Evolutionary conservation across 2,329 filamentous ascomycete species (phyloP).

Genomic region (Teratosphaeria gauchensis): DNA sequence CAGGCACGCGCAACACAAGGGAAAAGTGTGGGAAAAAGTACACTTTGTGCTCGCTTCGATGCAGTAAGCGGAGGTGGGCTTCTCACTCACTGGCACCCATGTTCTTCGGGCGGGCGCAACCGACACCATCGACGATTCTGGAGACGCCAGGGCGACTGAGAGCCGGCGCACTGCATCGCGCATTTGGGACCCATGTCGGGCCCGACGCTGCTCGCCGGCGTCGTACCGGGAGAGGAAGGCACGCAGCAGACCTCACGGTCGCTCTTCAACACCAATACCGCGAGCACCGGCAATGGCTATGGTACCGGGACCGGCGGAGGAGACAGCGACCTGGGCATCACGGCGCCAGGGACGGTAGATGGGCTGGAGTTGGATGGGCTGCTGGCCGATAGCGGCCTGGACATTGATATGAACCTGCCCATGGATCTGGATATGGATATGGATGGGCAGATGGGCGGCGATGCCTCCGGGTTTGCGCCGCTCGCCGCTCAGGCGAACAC

Average conservation of each 20-base stretch:
- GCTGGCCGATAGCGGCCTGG: constrained; percentile 28
- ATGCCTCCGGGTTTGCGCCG: background rate
- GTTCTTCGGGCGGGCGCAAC: background rate
- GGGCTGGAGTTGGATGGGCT: constrained; percentile 15
- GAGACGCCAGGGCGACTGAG: background rate
- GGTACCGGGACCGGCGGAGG: background rate
- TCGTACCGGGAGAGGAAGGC: background rate
- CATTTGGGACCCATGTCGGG: background rate
- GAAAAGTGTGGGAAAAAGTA: background rate
- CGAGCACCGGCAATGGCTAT: background rate
- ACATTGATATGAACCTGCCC: constrained; percentile 37
- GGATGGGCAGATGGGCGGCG: constrained; percentile 3
- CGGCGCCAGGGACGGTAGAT: constrained; percentile 10
- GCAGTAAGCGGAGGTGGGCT: background rate
- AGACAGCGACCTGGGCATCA: background rate
- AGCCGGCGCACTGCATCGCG: background rate
- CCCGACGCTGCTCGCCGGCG: background rate
- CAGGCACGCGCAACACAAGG: background rate
- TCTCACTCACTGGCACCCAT: background rate
- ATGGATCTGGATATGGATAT: constrained; percentile 37
- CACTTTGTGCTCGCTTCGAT: background rate
- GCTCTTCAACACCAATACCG: background rate
- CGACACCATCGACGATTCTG: background rate
- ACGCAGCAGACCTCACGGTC: background rate
- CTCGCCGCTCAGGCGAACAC: background rate